These are phyloP conservation scores for grape (Vitis vinifera) DNA, from an alignment of 164 flowering plant genomes.

Conservation along the genomic window ASM3070453v1 NC_081808.1:21589501-21590000, in stretches of 20 bases:
- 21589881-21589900: too few species aligned
- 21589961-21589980: background rate
- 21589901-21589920: too few species aligned
- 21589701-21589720: slow-evolving; percentile 51
- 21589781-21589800: slow-evolving; percentile 7
- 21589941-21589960: background rate
- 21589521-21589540: too few species aligned
- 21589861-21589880: too few species aligned
- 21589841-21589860: too few species aligned
- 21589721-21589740: slow-evolving; percentile 80
- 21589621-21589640: background rate
- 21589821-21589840: background rate
- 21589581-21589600: background rate
- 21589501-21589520: background rate
- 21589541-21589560: background rate
- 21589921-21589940: background rate
- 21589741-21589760: slow-evolving; percentile 64
- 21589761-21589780: slow-evolving; percentile 70
- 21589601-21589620: background rate
- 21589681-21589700: background rate
- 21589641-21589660: too few species aligned
- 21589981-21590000: background rate
- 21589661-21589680: too few species aligned
- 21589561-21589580: background rate
- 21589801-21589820: slow-evolving; percentile 1